These are phyloP conservation scores for Iris pallida DNA, from an alignment of 116 monocot species.

Conservation along the genomic window DNA sequence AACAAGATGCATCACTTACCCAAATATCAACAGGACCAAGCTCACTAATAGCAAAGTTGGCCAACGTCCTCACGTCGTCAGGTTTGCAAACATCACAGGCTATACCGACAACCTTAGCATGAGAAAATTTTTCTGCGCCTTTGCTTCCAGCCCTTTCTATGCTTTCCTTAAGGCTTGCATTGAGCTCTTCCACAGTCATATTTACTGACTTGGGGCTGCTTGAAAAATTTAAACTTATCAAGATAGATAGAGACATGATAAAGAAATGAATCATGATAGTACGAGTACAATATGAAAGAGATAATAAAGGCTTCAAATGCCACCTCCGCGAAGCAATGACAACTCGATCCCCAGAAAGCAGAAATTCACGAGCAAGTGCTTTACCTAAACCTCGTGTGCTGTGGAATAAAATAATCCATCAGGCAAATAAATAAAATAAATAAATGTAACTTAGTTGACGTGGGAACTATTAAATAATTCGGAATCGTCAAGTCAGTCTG, in stretches of 20 bases:
- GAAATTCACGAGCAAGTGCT: slow-evolving; percentile 95
- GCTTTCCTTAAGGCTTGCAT: slow-evolving; percentile 63
- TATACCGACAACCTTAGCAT: slow-evolving; percentile 78
- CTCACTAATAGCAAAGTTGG: slow-evolving; percentile 60
- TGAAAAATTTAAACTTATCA: slow-evolving; percentile 30
- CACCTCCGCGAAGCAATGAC: slow-evolving; percentile 95
- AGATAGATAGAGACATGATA: neutral
- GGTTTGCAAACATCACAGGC: slow-evolving; percentile 93
- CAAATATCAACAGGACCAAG: slow-evolving; percentile 93
- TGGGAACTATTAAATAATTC: too few species aligned
- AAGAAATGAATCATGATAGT: neutral
- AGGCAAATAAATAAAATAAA: too few species aligned
- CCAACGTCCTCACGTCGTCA: slow-evolving; percentile 76
- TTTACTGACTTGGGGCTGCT: slow-evolving; percentile 82
- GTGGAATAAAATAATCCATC: slow-evolving; percentile 16
- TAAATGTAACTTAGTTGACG: too few species aligned
- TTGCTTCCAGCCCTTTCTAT: slow-evolving; percentile 41
- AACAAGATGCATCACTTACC: slow-evolving; percentile 34
- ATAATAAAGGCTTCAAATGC: neutral
- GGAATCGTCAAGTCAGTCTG: too few species aligned
- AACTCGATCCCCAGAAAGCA: slow-evolving; percentile 94
- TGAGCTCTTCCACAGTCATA: slow-evolving; percentile 68
- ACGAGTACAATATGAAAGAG: neutral
- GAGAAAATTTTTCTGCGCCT: slow-evolving; percentile 43
- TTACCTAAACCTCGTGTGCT: slow-evolving; percentile 95